Conservation (phyloP, 495 filamentous ascomycete genomes). For the Penicillium nucicola region DNA sequence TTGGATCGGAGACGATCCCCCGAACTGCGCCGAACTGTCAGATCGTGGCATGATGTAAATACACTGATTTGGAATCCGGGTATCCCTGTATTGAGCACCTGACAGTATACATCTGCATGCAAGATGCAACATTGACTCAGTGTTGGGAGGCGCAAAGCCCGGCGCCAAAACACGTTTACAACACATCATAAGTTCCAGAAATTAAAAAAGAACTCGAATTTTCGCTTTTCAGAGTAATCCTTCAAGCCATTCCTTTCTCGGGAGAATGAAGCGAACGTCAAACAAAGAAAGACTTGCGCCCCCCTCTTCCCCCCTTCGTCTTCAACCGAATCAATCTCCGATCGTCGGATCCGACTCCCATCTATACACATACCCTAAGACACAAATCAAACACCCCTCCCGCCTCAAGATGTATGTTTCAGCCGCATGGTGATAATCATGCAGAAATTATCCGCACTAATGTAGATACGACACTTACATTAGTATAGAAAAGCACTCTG, state of each 20-base stretch:
- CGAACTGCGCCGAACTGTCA: conserved; percentile 18
- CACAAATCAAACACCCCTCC: too few relatives aligned
- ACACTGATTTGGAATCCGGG: not conserved
- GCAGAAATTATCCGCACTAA: not conserved
- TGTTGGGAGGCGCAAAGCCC: not conserved
- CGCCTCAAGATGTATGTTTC: not conserved
- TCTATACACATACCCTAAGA: not conserved
- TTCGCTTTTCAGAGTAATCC: not conserved
- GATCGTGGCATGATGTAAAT: conserved; percentile 2
- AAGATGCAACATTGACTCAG: not conserved
- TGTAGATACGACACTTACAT: not conserved
- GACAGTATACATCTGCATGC: not conserved
- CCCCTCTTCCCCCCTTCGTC: too few relatives aligned
- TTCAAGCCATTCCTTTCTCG: not conserved
- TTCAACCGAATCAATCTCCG: not conserved
- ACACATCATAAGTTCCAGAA: not conserved
- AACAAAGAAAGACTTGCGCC: too few relatives aligned
- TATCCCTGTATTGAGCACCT: conserved; percentile 1
- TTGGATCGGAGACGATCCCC: conserved; percentile 3
- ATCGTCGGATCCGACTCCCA: conserved; percentile 2
- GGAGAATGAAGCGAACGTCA: too few relatives aligned
- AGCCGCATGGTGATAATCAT: not conserved
- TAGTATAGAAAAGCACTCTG: not conserved
- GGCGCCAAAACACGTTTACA: not conserved
- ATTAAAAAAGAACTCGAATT: too few relatives aligned